These are phyloP conservation scores for Fraxinus baroniana DNA, from an alignment of 305 asterid genomes.

Conservation along the genomic window DNA sequence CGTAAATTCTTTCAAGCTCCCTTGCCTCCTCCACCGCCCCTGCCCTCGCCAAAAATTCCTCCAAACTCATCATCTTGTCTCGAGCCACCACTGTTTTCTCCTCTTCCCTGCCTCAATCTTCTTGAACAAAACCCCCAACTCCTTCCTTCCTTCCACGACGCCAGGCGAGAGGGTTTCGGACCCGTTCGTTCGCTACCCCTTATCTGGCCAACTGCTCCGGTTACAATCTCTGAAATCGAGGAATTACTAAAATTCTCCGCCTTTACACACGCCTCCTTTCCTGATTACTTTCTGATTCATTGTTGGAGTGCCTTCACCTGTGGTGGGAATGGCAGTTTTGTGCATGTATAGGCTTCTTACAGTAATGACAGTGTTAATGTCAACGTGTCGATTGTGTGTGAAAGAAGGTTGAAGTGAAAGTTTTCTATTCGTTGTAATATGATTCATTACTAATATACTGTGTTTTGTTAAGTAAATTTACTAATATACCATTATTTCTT, in stretches of 20 bases:
- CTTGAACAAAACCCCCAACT: conserved; percentile 86
- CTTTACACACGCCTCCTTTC: conserved; percentile 13
- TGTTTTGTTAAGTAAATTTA: no score
- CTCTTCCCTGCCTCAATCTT: conserved; percentile 78
- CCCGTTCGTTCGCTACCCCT: conserved; percentile 37
- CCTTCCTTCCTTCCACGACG: conserved; percentile 47
- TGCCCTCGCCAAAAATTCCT: conserved; percentile 75
- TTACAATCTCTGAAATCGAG: conserved; percentile 51
- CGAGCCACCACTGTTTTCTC: conserved; percentile 44
- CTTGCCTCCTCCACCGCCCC: conserved; percentile 57
- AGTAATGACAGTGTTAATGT: neutral
- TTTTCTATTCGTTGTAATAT: neutral
- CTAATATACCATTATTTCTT: no score
- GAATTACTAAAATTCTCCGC: conserved; percentile 34
- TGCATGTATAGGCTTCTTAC: neutral
- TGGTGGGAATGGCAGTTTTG: neutral
- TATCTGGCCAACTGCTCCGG: conserved; percentile 50
- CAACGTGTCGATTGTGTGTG: neutral
- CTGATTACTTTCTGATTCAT: neutral
- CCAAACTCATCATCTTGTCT: conserved; percentile 83
- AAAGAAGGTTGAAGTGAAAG: neutral
- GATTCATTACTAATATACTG: no score
- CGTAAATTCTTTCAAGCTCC: conserved; percentile 37
- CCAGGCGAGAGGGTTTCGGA: conserved; percentile 6
- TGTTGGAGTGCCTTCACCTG: no score